Conservation (phyloP, 2,329 filamentous ascomycete species). For the Calonectria hongkongensis region DNA sequence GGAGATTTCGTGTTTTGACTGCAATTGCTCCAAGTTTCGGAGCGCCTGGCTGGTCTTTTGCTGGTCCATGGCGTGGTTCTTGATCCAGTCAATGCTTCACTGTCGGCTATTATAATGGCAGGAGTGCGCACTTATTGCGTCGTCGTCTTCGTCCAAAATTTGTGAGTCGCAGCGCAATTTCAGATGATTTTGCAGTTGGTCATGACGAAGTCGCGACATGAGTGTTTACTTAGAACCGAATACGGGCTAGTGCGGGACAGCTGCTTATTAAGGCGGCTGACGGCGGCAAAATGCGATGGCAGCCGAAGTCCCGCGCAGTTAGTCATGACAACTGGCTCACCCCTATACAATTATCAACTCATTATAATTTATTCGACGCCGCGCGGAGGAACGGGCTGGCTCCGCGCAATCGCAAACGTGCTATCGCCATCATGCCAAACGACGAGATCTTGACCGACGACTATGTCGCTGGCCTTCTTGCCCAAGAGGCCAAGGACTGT, state of each 20-base stretch:
- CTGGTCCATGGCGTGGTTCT: conserved; percentile 53
- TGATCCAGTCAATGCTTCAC: neutral
- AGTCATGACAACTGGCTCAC: conserved; percentile 14
- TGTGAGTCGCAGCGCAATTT: conserved; percentile 30
- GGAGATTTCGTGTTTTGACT: conserved; percentile 77
- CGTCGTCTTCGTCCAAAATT: conserved; percentile 10
- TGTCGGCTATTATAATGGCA: neutral
- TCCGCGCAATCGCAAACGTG: conserved; percentile 5
- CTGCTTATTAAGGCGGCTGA: conserved; percentile 46
- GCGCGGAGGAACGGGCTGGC: neutral
- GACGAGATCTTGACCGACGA: conserved; percentile 80
- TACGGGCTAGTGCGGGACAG: conserved; percentile 51
- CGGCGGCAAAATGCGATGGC: conserved; percentile 45
- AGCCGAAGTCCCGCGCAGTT: conserved; percentile 20
- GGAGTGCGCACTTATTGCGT: neutral
- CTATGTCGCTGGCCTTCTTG: conserved; percentile 86
- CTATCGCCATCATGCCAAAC: conserved; percentile 60
- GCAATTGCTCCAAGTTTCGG: conserved; percentile 70
- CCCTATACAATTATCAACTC: conserved; percentile 12
- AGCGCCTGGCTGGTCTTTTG: conserved; percentile 65
- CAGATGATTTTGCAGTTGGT: conserved; percentile 18
- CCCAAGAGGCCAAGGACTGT: conserved; percentile 84
- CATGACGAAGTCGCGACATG: conserved; percentile 30
- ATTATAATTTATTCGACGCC: conserved; percentile 15
- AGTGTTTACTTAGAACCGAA: conserved; percentile 64